Percentiles rank a stretch among this genome's conserved stretches.
Evolutionary conservation across 2,329 filamentous ascomycete genomes (phyloP).

Genomic region (Amesomyces nigricolor): DNA sequence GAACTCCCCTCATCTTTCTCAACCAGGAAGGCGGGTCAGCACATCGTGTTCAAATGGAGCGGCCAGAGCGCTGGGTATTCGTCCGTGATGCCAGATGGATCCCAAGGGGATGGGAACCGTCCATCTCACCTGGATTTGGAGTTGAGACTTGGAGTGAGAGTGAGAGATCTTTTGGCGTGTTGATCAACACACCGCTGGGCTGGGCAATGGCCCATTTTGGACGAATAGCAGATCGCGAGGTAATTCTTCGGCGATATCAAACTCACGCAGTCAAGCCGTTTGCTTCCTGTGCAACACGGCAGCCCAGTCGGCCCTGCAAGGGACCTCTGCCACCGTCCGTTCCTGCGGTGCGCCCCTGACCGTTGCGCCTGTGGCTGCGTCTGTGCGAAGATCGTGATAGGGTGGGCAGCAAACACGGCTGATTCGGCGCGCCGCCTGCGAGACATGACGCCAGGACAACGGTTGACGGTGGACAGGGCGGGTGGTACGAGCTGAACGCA

Average conservation of each 20-base stretch:
- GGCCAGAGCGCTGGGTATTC: too few relatives aligned
- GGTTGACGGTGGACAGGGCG: neutral
- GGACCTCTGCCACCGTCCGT: neutral
- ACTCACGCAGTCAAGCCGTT: too few relatives aligned
- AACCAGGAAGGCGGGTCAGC: too few relatives aligned
- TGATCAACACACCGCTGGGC: too few relatives aligned
- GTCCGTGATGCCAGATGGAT: too few relatives aligned
- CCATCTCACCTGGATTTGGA: neutral
- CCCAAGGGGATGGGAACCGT: too few relatives aligned
- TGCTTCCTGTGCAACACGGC: neutral
- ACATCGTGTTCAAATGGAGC: too few relatives aligned
- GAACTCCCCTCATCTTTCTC: too few relatives aligned
- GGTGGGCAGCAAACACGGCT: neutral
- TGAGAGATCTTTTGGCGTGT: too few relatives aligned
- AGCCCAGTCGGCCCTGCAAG: neutral
- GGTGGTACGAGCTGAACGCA: too few relatives aligned
- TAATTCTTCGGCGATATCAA: neutral
- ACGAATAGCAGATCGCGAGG: neutral
- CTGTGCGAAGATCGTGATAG: neutral
- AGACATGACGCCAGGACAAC: neutral
- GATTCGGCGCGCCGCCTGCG: too few relatives aligned
- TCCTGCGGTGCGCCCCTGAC: neutral
- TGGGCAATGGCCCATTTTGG: neutral
- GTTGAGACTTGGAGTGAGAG: too few relatives aligned
- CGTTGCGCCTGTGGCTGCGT: slow-evolving; percentile 1